Evolutionary conservation across 2,329 filamentous ascomycete species (phyloP), one percentile per base, ranked within the genome.

Genomic region (Hirsutella thompsonii): DNA sequence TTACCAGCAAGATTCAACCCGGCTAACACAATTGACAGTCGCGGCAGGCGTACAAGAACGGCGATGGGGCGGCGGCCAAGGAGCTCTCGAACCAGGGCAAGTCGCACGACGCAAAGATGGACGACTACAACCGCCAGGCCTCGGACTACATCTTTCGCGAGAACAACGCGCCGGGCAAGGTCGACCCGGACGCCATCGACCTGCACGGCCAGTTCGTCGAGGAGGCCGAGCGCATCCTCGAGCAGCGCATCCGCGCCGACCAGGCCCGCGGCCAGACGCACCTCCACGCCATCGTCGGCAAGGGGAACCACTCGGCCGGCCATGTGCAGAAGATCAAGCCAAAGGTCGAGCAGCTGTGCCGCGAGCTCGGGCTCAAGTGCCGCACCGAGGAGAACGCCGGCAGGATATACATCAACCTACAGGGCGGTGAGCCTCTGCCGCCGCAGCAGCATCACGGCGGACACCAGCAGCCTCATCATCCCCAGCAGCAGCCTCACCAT

Each of bases 301-400:
- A 90, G 63, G 92, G 92, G 3, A 92, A 93, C 59, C 92, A 98
- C 65, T 86, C 79, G 39, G 68, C 65, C 9, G 75, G 80, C 49
- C 83, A 92, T 54, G 72, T 96, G 20, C 87, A 94, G 62, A 95
- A 92, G 70, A 80, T 98, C 61, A 95, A 94, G 66, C 92, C 92
- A n/a, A 74, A 84, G 46, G 87, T 96, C 35, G 89, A 96, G 65
- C 73, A 84, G 57, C 70, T 96, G 38, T 94, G 90, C 61, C 74
- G 69, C 38, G 83, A 95, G 58, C 63, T 94, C 36, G 86, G 89
- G 0, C 68, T 98, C 41, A 74, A 88, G 52, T 95, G 83, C 61
- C 64, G 73, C 42, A 93, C 87, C 1, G 92, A 96, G 66, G 81
- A 83, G 38, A 96, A 98, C 52, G 83, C 82, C 8, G 92, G 92